Evolutionary conservation across 345 rosid genomes (phyloP), one percentile per base, ranked within the genome.

Genomic region (Boechera stricta): DNA sequence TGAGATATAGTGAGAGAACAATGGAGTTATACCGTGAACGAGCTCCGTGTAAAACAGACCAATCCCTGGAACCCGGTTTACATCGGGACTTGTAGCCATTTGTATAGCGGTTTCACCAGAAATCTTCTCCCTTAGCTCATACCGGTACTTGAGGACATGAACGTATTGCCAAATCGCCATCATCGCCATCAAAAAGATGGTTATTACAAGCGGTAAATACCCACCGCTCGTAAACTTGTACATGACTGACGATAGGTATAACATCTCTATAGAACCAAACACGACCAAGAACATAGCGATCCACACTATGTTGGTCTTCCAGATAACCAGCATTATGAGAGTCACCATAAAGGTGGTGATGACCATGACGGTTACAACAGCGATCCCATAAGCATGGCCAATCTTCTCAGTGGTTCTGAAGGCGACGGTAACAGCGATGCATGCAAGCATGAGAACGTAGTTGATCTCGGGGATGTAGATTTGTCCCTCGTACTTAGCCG

Each of bases 381-480:
- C 89, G 36, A 90, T 84, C 0, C 98, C 98, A n/a, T 89, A 91
- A 11, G 98, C 97, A 10, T 91, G 58, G 2, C 97, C 97, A 3
- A 93, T 90, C 59, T 85, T 84, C 7, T 79, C 84, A 0, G 94
- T 88, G 32, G 89, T 80, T 66, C 47, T 77, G 79, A 91, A 93
- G 72, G 48, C 69, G 0, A 73, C 62, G 11, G 87, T 80, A 72
- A 93, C 90, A 0, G 84, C 32, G 11, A 93, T 87, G 44, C 97
- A 90, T 5, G 86, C 85, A 28, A 87, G 44, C 97, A 91, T 89
- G 65, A 91, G 91, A 7, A 85, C 6, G 84, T 85, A 91, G 85
- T 91, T 93, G 79, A 93, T 49, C 79, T 93, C 97, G 0, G 97
- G 94, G 31, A 93, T 90, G 72, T 91, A 93, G 45, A 91, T 91